Evolutionary conservation across 1,284 basidiomycete species (phyloP), one percentile per base, ranked within the genome.

Genomic region (Prillingera fragicola): DNA sequence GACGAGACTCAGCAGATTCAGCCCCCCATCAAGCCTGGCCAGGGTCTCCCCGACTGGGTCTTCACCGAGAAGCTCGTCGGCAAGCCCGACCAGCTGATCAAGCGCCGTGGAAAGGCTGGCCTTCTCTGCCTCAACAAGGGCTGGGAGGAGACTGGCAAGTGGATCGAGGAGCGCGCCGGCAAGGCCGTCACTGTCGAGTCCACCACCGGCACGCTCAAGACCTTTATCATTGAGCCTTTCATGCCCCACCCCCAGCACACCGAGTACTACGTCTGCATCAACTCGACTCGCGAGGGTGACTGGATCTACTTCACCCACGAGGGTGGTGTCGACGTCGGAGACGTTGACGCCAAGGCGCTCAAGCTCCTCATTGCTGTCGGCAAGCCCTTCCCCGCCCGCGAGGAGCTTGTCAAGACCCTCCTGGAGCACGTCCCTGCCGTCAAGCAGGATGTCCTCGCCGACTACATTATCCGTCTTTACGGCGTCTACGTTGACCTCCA

Each of bases 181-280:
- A 96, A 97, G 75, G 64, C 85, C 39, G 87, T 92, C 70, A 67
- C 90, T 83, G 94, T 97, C 55, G 94, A 97, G 76, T 78, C 83
- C 47, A 85, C 90, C 50, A 88, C 86, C 15, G 94, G 94, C 53
- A 94, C 89, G 21, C 80, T 98, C 61, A 94, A 85, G 79, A 95
- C 85, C 72, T 98, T 97, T 75, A 95, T 98, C 73, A 81, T 97
- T 57, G 94, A 98, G 76, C 94, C 94, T 26, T 96, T 98, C 83
- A 80, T 94, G 48, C 94, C 94, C 41, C 94, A 98, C 71, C 84
- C 87, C 4, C 81, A 87, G 50, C 78, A 92, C 70, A 87, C 88
- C 58, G 94, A 98, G 72, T 97, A 90, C 77, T 98, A 97, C 74
- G 87, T 98, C 67, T 98, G 94, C 75, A 88, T 98, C 75, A 96